Conservation (phyloP, 2,329 filamentous ascomycete species). For the Pseudogymnoascus sp. region DNA sequence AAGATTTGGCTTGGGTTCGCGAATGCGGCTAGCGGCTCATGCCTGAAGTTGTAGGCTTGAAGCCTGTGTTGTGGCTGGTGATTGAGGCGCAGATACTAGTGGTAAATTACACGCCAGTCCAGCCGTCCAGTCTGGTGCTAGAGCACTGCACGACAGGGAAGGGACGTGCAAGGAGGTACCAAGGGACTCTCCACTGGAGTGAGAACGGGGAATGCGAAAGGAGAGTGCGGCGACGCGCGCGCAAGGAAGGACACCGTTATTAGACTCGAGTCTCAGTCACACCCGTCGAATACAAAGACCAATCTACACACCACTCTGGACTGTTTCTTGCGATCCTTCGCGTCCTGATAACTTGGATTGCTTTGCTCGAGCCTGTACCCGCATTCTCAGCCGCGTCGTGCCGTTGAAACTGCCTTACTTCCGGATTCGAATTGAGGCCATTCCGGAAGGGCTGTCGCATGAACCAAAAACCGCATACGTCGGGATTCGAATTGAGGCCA, state of each 20-base stretch:
- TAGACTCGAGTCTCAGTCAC: constrained; percentile 5
- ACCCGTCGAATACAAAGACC: background rate
- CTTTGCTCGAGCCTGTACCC: background rate
- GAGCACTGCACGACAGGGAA: background rate
- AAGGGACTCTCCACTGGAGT: background rate
- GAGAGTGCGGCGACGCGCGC: constrained; percentile 6
- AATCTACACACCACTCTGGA: background rate
- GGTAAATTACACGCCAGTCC: constrained; percentile 1
- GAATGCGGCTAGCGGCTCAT: background rate
- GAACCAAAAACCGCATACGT: constrained; percentile 9
- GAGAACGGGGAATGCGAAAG: constrained; percentile 3
- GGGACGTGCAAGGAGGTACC: background rate
- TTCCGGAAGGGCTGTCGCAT: constrained; percentile 15
- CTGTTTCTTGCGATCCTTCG: background rate
- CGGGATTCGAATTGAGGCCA: background rate
- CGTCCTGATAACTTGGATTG: background rate
- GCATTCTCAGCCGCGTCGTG: background rate
- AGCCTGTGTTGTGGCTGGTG: background rate
- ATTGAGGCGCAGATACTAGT: background rate
- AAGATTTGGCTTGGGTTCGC: constrained; percentile 4
- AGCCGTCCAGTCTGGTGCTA: background rate
- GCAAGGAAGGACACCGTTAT: constrained; percentile 1
- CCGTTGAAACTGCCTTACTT: background rate
- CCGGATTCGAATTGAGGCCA: background rate
- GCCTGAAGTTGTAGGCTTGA: constrained; percentile 1